Base-by-base conservation (phyloP, 495 filamentous ascomycete species). In the Annulohypoxylon bovei region DNA sequence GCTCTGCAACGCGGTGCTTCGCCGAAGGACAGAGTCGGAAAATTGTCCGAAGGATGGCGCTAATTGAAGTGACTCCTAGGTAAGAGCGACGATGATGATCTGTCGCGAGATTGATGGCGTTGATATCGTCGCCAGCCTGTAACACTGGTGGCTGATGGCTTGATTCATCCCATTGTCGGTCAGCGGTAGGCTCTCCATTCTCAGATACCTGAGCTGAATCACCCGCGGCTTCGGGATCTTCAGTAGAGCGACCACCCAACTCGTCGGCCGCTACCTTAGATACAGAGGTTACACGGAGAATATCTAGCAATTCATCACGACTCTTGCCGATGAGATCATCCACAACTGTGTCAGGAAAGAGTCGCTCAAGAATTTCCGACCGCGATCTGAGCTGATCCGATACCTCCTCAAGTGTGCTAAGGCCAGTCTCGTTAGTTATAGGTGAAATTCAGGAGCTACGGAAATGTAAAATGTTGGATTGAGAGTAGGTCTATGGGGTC, bases 21-120 rank as follows among this genome's bases (percentile, higher is more conserved):
- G 72, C 72, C 0, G 69, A 58, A 39, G 72, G 72, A 37, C 65
- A 75, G 3, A 75, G 62, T 6, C 72, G 60, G 46, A 75, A 75
- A 12, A 75, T 28, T 20, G 72, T 44, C 14, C 72, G 54, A 20
- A 75, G 59, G 40, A 72, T 71, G 23, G 72, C 72, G 44, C 72
- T 75, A 50, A 75, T 66, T 30, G 72, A 75, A 11, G 72, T 68
- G 25, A 72, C 64, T 1, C 72, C 72, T 16, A 75, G 50, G 49
- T 72, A 75, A 18, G 72, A 75, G 23, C 72, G 72, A 3, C 68
- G 67, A 16, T 72, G 72, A 22, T 75, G 65, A 22, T 75, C 68
- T 12, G 68, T 72, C 14, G 72, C 72, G 20, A 75, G 68, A 42
- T 71, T 71, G 18, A 75, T 69, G 22, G 72, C 72, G 46, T 75